Conservation (phyloP, 2,329 filamentous ascomycete genomes). For the Aspergillus quadricinctus region DNA sequence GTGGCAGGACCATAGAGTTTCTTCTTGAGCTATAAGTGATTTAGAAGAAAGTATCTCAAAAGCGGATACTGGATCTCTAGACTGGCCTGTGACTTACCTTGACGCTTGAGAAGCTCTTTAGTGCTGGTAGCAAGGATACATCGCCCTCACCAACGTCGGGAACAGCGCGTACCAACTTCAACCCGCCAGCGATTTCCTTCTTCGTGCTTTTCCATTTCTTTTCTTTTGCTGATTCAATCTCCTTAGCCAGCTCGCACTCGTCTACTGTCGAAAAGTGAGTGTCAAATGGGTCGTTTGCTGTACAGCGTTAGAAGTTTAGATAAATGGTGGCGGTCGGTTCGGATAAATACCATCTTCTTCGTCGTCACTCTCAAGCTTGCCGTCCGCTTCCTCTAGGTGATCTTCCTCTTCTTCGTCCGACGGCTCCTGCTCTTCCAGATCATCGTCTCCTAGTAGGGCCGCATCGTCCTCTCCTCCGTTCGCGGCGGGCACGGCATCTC, state of each 20-base stretch:
- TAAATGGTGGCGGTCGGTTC: not conserved
- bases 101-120: constrained; percentile 30
- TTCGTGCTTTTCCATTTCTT: constrained; percentile 48
- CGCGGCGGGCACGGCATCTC: constrained; percentile 15
- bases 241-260: constrained; percentile 54
- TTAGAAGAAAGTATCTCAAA: constrained; percentile 22
- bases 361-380: constrained; percentile 29
- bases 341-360: constrained; percentile 30
- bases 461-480: constrained; percentile 23
- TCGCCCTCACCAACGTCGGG: constrained; percentile 26
- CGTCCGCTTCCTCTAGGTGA: constrained; percentile 37
- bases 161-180: constrained; percentile 27
- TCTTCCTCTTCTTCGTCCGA: constrained; percentile 38
- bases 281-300: constrained; percentile 69
- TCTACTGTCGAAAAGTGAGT: constrained; percentile 70
- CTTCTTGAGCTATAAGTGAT: constrained; percentile 59
- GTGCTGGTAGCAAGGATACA: constrained; percentile 22
- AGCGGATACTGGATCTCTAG: constrained; percentile 17
- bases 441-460: constrained; percentile 38
- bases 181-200: constrained; percentile 27
- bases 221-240: constrained; percentile 43
- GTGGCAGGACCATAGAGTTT: constrained; percentile 57
- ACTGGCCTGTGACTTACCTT: constrained; percentile 26
- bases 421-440: constrained; percentile 47
- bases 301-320: constrained; percentile 46